Percentiles rank a stretch among this genome's conserved stretches.
These are phyloP conservation scores for Vitis rotundifolia DNA, from an alignment of 164 flowering plant genomes.

Conservation along the genomic window DNA sequence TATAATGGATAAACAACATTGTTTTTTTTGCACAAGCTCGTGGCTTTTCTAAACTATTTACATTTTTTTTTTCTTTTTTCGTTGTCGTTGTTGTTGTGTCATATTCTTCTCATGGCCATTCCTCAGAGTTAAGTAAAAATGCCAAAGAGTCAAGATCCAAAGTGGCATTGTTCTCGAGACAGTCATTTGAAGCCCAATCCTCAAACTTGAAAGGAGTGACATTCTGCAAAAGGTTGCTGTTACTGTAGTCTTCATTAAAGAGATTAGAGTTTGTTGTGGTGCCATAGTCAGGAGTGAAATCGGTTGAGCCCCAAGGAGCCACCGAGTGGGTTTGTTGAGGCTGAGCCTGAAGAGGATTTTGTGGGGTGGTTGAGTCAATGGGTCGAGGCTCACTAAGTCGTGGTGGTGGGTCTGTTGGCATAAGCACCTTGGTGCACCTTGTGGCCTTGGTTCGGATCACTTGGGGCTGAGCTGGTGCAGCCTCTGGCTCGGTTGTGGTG, in stretches of 20 bases:
- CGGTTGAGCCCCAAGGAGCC: too few species aligned
- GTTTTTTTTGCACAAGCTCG: too few species aligned
- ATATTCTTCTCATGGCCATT: slow-evolving; percentile 15
- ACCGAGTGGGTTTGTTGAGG: not conserved
- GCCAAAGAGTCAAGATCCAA: slow-evolving; percentile 22
- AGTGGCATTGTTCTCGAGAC: slow-evolving; percentile 8
- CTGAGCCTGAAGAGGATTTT: not conserved
- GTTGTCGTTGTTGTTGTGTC: too few species aligned
- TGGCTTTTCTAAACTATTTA: too few species aligned
- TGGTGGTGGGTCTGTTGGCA: not conserved
- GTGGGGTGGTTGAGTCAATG: not conserved
- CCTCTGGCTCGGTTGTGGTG: not conserved
- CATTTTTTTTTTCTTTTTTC: too few species aligned
- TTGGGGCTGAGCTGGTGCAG: not conserved
- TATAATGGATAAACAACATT: too few species aligned
- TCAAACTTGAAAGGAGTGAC: not conserved
- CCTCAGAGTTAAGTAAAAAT: slow-evolving; percentile 24
- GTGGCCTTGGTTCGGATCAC: slow-evolving; percentile 27
- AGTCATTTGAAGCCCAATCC: slow-evolving; percentile 8
- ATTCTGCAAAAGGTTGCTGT: too few species aligned
- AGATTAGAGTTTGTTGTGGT: too few species aligned
- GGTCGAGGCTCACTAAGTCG: not conserved
- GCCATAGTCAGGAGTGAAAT: too few species aligned
- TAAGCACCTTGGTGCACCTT: slow-evolving; percentile 19
- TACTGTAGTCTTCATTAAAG: too few species aligned